phyloP scores from a whole-genome alignment of 2,329 filamentous ascomycete species.

The Exophiala sp. region DNA sequence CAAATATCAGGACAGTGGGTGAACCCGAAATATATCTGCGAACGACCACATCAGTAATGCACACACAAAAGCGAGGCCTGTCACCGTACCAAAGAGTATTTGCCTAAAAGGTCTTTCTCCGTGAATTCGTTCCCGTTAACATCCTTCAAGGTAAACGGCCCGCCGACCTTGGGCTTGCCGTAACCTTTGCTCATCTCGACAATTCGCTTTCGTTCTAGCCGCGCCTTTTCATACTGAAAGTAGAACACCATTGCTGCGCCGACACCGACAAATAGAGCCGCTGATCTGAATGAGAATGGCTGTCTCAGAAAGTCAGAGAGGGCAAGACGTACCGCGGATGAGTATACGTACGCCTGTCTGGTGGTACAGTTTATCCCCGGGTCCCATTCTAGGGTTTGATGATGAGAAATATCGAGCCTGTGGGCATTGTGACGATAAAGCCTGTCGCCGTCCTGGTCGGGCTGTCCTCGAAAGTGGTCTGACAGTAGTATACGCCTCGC shows the following conservation, averaged over 20 bases:
- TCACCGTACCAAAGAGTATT: constrained; percentile 54
- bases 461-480: constrained; percentile 31
- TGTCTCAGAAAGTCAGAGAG: constrained; percentile 34
- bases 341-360: constrained; percentile 39
- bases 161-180: constrained; percentile 87
- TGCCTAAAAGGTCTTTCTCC: constrained; percentile 75
- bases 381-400: constrained; percentile 32
- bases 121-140: constrained; percentile 73
- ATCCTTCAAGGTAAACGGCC: constrained; percentile 74
- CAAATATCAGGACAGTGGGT: constrained; percentile 98
- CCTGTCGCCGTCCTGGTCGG: constrained; percentile 8
- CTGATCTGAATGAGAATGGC: constrained; percentile 93
- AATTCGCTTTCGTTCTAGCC: constrained; percentile 81
- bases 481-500: constrained; percentile 47
- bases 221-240: constrained; percentile 86
- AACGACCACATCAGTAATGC: neutral
- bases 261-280: constrained; percentile 73
- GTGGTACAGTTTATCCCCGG: constrained; percentile 42
- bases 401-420: constrained; percentile 22
- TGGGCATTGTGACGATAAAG: constrained; percentile 21
- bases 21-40: constrained; percentile 96
- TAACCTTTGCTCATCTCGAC: constrained; percentile 91
- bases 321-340: constrained; percentile 19
- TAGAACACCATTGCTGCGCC: constrained; percentile 77
- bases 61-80: neutral